Percentiles rank a stretch among this genome's conserved stretches.
These are phyloP conservation scores for Trichosanthes cucumerina DNA, from an alignment of 306 rosid genomes.

Conservation along the genomic window DNA sequence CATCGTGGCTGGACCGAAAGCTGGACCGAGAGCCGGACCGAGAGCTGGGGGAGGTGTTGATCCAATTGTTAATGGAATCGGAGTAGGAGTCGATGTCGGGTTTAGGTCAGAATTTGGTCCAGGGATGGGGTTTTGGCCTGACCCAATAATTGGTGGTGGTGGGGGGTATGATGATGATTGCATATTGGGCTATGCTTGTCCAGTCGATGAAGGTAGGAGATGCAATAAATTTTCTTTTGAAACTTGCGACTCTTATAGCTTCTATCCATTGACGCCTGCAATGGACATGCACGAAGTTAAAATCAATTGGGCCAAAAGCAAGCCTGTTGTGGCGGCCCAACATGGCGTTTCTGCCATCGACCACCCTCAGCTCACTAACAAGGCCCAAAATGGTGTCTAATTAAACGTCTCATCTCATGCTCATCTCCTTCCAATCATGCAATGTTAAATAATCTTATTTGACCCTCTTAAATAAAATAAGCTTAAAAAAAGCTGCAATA, in stretches of 20 bases:
- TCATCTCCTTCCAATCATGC: not conserved
- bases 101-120: not conserved
- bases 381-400: not conserved
- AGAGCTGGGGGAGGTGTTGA: not conserved
- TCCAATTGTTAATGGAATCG: not conserved
- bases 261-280: not conserved
- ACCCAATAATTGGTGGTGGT: not conserved
- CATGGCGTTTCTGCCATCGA: not conserved
- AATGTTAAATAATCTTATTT: not conserved
- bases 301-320: not conserved
- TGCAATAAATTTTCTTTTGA: not conserved
- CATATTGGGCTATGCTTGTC: conserved; percentile 1
- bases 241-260: not conserved
- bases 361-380: not conserved
- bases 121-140: not conserved
- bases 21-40: not conserved
- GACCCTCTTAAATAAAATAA: not conserved
- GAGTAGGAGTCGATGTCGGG: not conserved
- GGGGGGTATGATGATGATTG: not conserved
- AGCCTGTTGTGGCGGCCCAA: not conserved
- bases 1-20: no score
- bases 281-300: not conserved
- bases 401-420: not conserved
- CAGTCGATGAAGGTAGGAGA: not conserved
- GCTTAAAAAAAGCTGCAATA: not conserved